Base-by-base conservation (phyloP, 208 protist species). In the Crithidia thermophila region DNA sequence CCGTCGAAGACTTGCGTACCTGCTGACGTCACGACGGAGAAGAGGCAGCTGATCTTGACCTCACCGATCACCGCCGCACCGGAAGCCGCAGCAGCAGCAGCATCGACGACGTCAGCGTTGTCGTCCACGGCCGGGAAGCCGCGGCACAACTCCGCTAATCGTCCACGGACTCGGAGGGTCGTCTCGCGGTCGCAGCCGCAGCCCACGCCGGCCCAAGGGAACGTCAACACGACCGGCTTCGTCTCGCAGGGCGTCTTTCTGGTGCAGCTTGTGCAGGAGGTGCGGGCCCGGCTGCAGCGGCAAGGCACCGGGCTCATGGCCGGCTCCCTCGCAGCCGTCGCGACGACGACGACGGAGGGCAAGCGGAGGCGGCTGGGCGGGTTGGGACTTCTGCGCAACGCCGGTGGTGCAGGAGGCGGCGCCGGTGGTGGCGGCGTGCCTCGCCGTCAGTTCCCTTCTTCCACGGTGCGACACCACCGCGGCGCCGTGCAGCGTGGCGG, bases 191-290 rank as follows among this genome's bases (percentile, higher is more conserved):
- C 40, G 9, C 40, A 18, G 8, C 40, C 16, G 18, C 16, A 7
- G 16, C 8, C 40, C 40, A 46, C 9, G 40, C 6, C 16, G 16
- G 13, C 13, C 40, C 9, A n/a, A 9, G 6, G 18, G 18, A 18
- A n/a, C 58, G 20, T 39, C 49, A 61, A 30, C 67, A 45, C 58
- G 20, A 40, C 58, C 5, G 68, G 68, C 43, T 75, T 75, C 30
- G 49, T 75, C 27, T 68, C 68, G 0, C 68, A 75, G 31, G 23
- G 50, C 11, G 42, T 63, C 27, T 75, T 75, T 28, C 60, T 75
- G 23, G 52, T 67, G 5, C 60, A 68, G 45, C 53, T 75, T 3
- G 68, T 75, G 51, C 60, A 75, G 33, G 60, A 57, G 56, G 68
- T 75, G 34, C 68, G 68, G 1, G 49, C 57, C 18, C 68, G 60